Base-by-base conservation (phyloP, 768 basidiomycete species). In the Daedaleopsis nitida region DNA sequence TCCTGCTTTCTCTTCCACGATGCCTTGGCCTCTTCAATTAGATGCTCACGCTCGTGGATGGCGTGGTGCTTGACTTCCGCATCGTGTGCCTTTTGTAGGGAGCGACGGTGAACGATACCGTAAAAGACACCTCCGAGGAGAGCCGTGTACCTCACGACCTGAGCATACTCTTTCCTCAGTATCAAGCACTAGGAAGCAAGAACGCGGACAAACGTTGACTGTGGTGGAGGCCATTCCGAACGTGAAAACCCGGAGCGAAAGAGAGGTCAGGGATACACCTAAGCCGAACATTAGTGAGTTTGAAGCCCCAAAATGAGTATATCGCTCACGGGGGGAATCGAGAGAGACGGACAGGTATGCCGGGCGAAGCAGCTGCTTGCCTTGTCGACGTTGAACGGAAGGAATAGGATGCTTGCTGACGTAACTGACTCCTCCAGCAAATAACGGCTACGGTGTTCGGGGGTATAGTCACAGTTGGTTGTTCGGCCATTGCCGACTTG, bases 91-190 rank as follows among this genome's bases (percentile, higher is more conserved):
- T 85, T 83, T 79, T 96, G 94, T 66, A 99, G 78, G 70, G 95
- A 90, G 70, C 91, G 86, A 71, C 91, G 90, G 81, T 98, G 96
- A 71, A 86, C 86, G 74, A 96, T 88, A 72, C 96, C 96, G 75
- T 98, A 98, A 73, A 87, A 76, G 66, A 96, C 83, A 72, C 96
- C 96, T 45, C 86, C 82, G 65, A 89, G 77, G 68, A 99, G 86
- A 53, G 96, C 94, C 19, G 94, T 88, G 77, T 96, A 98, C 71
- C 96, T 92, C 70, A 90, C 89, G 75, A 96, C 96, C 96, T 70
- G 42, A 16, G 9, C 4, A 53, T 2, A 9, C 19, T 43, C 48
- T 1, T n/a, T 7, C 24, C 9, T 42, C 32, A 50, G 12, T 24
- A 43, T 27, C 12, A 24, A 37, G 4, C 27, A 32, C 27, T 32